Conservation (phyloP, 257 asterid species). For the Lantana camara region DNA sequence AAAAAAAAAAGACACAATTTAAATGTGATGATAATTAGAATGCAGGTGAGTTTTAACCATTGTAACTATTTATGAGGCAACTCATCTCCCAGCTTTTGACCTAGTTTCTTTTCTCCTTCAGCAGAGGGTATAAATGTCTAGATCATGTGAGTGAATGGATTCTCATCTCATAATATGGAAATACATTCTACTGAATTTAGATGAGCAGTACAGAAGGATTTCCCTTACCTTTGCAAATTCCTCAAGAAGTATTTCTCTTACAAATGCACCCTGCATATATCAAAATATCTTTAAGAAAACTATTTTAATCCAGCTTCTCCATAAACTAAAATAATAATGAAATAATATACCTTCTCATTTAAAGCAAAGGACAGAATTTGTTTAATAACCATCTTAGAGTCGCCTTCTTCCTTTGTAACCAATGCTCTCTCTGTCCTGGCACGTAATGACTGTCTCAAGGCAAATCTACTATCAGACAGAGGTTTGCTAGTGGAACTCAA, state of each 20-base stretch:
- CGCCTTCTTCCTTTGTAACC: conserved; percentile 50
- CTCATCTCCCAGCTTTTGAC: neutral
- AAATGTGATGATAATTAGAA: neutral
- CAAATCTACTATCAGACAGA: conserved; percentile 32
- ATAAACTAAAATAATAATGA: conserved; percentile 11
- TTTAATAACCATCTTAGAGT: conserved; percentile 55
- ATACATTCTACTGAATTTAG: neutral
- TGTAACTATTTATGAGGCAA: conserved; percentile 7
- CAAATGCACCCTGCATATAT: conserved; percentile 73
- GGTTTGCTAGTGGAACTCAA: conserved; percentile 20
- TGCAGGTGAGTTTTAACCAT: neutral
- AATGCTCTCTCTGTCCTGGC: conserved; percentile 68
- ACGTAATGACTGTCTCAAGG: conserved; percentile 71
- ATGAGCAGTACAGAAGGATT: conserved; percentile 2
- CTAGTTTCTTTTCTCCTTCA: conserved; percentile 16
- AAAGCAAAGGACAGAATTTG: conserved; percentile 72
- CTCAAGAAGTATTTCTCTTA: conserved; percentile 78
- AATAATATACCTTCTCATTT: conserved; percentile 67
- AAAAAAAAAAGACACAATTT: no score
- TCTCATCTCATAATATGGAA: conserved; percentile 9
- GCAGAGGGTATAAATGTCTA: conserved; percentile 10
- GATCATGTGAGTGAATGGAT: conserved; percentile 3
- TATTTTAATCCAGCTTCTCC: conserved; percentile 6
- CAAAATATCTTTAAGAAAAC: conserved; percentile 15
- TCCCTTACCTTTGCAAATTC: conserved; percentile 80